Conservation (phyloP, 306 rosid species). For the Sophora flavescens region DNA sequence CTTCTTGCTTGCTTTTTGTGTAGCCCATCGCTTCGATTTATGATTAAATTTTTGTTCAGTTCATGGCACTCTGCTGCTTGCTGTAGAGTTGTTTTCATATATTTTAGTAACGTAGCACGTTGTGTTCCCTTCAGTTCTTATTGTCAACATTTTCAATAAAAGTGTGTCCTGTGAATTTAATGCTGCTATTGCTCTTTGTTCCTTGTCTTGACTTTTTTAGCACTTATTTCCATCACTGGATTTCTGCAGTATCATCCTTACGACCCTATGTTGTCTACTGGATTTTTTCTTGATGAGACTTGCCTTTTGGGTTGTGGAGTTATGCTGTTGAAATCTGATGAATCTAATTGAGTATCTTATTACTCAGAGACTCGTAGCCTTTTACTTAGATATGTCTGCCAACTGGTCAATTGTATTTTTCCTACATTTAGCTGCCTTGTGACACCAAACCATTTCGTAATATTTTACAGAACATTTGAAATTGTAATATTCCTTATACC, state of each 20-base stretch:
- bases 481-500: conserved; percentile 9
- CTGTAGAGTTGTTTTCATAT: conserved; percentile 17
- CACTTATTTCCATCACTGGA: conserved; percentile 26
- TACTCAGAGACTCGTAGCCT: neutral
- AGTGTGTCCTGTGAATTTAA: conserved; percentile 20
- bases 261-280: neutral
- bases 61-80: conserved; percentile 11
- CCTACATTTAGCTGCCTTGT: neutral
- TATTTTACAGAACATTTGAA: neutral
- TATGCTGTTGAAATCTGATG: conserved; percentile 1
- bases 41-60: conserved; percentile 10
- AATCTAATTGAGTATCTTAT: neutral
- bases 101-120: neutral
- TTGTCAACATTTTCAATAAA: conserved; percentile 19
- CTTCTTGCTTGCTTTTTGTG: conserved; percentile 35
- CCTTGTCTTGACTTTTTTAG: conserved; percentile 8
- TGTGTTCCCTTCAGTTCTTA: conserved; percentile 25
- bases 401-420: neutral
- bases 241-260: conserved; percentile 27
- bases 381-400: neutral
- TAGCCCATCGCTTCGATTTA: conserved; percentile 22
- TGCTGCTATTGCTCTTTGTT: conserved; percentile 17
- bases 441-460: conserved; percentile 4
- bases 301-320: neutral
- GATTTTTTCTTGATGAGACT: neutral